Base-by-base conservation (phyloP, 345 rosid genomes). In the Eucalyptus paniculata region DNA sequence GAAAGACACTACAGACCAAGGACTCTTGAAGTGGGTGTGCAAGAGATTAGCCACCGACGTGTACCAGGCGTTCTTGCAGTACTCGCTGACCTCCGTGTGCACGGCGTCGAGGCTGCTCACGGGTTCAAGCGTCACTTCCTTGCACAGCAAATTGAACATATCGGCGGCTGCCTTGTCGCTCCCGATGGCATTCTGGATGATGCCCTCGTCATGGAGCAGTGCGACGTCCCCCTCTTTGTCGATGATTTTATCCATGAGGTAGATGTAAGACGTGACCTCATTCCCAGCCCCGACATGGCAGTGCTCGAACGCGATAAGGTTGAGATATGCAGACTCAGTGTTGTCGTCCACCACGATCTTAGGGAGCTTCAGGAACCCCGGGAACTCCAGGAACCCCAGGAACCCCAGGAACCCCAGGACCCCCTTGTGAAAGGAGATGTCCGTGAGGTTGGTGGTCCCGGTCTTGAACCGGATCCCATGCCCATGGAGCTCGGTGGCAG, bases 11-110 rank as follows among this genome's bases (percentile, higher is more conserved):
- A 92, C 14, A 50, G 95, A 94, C 96, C 94, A 93, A 12, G 96
- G 95, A 82, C 86, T 94, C 77, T 89, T 91, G 89, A 94, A 94
- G 87, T 94, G 90, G 51, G 93, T 92, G 87, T 93, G 92, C 24
- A 88, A 90, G 30, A 93, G 91, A 89, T 92, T 90, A 50, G 94
- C 92, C 11, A 88, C 87, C 93, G 91, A 94, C 87, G 89, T 91
- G 45, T 94, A 91, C 93, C 94, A 92, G 21, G 89, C 34, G 65
- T 89, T 92, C 62, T 85, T 93, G 91, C 90, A 90, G 88, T 92
- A 92, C 1, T 86, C 88, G 50, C 86, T 93, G n/a, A 94, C 94
- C 86, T 50, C 58, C 86, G 88, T 83, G n/a, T 89, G 92, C 50
- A 94, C 91, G 18, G 37, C 0, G 88, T 56, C 62, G 30, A 56